phyloP scores from a whole-genome alignment of 345 rosid species.

The Heritiera fomes region DNA sequence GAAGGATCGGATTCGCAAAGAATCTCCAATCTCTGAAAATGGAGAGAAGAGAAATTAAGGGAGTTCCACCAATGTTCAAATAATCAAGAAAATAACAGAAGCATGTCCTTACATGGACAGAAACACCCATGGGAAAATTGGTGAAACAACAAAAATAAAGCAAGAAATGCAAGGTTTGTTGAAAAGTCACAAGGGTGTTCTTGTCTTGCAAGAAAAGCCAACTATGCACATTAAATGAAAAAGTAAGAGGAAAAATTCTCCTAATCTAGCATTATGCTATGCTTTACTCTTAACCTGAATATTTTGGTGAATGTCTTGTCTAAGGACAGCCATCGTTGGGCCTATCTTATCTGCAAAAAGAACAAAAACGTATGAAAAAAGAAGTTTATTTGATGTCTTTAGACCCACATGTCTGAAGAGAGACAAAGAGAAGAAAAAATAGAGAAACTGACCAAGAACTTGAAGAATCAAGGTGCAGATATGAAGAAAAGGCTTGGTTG shows the following conservation, averaged over 20 bases:
- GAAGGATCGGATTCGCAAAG: constrained; percentile 57
- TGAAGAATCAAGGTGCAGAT: constrained; percentile 69
- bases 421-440: not conserved
- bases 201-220: constrained; percentile 24
- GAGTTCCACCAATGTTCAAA: not conserved
- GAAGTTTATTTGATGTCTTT: not conserved
- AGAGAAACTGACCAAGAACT: constrained; percentile 74
- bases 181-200: constrained; percentile 31
- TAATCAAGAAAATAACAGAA: not conserved
- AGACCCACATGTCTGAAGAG: not conserved
- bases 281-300: constrained; percentile 51
- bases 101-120: constrained; percentile 14
- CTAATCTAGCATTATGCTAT: too few relatives aligned
- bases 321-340: constrained; percentile 90
- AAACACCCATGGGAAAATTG: constrained; percentile 17
- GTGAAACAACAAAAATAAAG: constrained; percentile 16
- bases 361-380: constrained; percentile 16
- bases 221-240: not conserved
- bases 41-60: not conserved
- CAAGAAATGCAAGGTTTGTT: not conserved
- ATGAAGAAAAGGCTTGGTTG: constrained; percentile 65
- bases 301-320: constrained; percentile 85
- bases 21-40: constrained; percentile 65
- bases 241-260: not conserved
- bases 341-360: constrained; percentile 85